Conservation (phyloP, 192 early-diverging fungal genomes). For the Coemansia nantahalensis region DNA sequence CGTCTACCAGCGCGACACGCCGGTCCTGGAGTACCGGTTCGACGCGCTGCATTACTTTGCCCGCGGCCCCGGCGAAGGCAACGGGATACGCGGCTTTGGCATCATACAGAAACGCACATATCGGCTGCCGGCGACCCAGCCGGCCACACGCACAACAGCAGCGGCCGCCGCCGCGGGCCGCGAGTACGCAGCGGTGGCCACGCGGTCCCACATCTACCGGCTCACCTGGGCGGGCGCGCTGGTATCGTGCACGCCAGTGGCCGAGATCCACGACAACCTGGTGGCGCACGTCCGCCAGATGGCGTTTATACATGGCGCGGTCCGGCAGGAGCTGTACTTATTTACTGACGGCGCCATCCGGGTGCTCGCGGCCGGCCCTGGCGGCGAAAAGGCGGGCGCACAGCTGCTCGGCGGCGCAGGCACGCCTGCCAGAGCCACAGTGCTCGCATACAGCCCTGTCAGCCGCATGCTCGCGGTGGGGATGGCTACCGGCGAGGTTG, state of each 20-base stretch:
- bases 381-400: background rate
- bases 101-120: slow-evolving; percentile 38
- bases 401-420: slow-evolving; percentile 3
- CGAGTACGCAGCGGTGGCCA: slow-evolving; percentile 17
- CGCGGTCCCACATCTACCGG: slow-evolving; percentile 21
- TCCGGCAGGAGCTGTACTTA: slow-evolving; percentile 11
- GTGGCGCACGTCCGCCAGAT: slow-evolving; percentile 22
- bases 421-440: slow-evolving; percentile 6
- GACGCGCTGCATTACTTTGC: slow-evolving; percentile 41
- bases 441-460: slow-evolving; percentile 15
- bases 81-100: slow-evolving; percentile 22
- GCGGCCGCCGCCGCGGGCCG: slow-evolving; percentile 22
- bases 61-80: slow-evolving; percentile 45
- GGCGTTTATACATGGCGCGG: slow-evolving; percentile 1
- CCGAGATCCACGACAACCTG: slow-evolving; percentile 18
- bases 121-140: slow-evolving; percentile 11
- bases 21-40: slow-evolving; percentile 41
- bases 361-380: background rate
- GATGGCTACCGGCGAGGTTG: slow-evolving; percentile 20
- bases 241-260: slow-evolving; percentile 10
- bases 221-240: slow-evolving; percentile 28
- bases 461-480: slow-evolving; percentile 31
- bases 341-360: slow-evolving; percentile 30
- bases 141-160: slow-evolving; percentile 20
- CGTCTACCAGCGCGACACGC: slow-evolving; percentile 18